Conservation (phyloP, 202 grass and related monocot species). For the Schoenoplectus triqueter region DNA sequence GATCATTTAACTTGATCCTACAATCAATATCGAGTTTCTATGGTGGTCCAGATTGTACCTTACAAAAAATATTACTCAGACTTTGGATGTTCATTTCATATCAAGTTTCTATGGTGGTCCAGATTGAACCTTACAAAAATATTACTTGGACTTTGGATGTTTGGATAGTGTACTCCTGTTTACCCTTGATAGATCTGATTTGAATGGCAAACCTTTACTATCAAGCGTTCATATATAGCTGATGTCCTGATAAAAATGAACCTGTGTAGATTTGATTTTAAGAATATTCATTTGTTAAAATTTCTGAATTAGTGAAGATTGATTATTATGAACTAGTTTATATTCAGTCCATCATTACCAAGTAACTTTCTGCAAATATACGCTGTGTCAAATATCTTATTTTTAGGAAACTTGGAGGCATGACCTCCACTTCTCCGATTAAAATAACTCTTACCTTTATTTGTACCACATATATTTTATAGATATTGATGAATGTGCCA, state of each 20-base stretch:
- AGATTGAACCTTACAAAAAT: too few relatives aligned
- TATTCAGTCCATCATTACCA: background rate
- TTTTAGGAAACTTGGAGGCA: background rate
- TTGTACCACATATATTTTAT: background rate
- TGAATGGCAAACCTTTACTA: background rate
- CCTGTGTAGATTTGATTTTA: background rate
- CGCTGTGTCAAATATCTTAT: background rate
- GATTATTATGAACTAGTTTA: background rate
- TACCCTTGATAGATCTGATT: background rate
- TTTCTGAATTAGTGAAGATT: background rate
- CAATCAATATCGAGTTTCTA: background rate
- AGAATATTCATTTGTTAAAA: background rate
- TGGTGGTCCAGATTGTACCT: background rate
- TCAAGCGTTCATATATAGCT: background rate
- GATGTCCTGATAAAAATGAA: background rate
- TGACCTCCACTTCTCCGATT: too few relatives aligned
- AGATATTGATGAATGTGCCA: conserved; percentile 2
- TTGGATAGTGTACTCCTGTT: background rate
- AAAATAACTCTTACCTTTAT: too few relatives aligned
- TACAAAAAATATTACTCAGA: background rate
- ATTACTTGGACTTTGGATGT: too few relatives aligned
- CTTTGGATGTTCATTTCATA: background rate
- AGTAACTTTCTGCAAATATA: background rate
- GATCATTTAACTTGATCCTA: background rate
- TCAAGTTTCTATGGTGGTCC: too few relatives aligned